Conservation (phyloP, 257 asterid genomes). For the Cinchona pubescens region DNA sequence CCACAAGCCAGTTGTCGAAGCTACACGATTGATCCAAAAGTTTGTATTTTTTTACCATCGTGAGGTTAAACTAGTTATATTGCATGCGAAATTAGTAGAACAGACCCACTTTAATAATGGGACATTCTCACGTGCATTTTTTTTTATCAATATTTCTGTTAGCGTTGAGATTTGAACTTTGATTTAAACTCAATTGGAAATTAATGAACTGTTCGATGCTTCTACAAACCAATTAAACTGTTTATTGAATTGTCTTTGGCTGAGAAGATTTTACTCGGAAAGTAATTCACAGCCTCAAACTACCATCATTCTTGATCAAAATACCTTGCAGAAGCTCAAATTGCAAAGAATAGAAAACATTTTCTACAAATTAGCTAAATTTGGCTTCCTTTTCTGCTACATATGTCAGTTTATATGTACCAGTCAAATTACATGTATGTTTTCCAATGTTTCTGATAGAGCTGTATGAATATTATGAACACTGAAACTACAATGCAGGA, state of each 20-base stretch:
- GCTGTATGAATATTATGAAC: background rate
- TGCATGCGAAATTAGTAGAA: too few relatives aligned
- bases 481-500: background rate
- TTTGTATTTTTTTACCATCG: too few relatives aligned
- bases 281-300: background rate
- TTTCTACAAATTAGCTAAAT: too few relatives aligned
- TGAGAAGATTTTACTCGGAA: background rate
- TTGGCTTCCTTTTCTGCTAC: background rate
- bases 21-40: too few relatives aligned
- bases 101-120: too few relatives aligned
- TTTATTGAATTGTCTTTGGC: background rate
- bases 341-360: background rate
- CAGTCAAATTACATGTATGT: background rate
- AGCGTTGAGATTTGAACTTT: too few relatives aligned
- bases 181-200: too few relatives aligned
- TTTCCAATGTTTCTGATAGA: background rate
- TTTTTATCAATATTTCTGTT: too few relatives aligned
- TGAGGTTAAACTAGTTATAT: too few relatives aligned
- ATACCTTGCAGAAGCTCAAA: background rate
- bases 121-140: too few relatives aligned
- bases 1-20: too few relatives aligned
- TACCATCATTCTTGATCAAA: background rate
- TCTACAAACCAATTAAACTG: background rate
- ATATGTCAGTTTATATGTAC: background rate
- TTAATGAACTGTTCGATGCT: too few relatives aligned